These are phyloP conservation scores for Picea mariana DNA, from an alignment of 83 land plant species.

Conservation along the genomic window DNA sequence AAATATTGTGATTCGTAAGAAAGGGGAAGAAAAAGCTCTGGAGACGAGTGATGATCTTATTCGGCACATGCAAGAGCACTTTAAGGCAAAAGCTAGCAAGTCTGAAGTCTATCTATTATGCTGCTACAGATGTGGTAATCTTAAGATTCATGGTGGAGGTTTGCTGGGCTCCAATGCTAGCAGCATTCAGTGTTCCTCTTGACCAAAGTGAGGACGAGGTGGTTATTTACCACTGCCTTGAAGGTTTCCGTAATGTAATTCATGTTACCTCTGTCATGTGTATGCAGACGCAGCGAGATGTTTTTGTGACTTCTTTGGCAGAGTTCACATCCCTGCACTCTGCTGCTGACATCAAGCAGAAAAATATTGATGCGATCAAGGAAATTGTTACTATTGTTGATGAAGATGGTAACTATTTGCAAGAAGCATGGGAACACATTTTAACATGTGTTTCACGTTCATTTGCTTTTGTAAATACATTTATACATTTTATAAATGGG, in stretches of 20 bases:
- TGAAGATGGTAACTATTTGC: slow-evolving; percentile 93
- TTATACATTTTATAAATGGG: too few species aligned
- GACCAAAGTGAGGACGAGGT: slow-evolving; percentile 88
- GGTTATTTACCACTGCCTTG: slow-evolving; percentile 73
- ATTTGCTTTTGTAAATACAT: too few species aligned
- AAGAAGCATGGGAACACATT: slow-evolving; percentile 97
- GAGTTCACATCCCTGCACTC: slow-evolving; percentile 94
- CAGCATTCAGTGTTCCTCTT: slow-evolving; percentile 94
- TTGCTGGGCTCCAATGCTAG: slow-evolving; percentile 98
- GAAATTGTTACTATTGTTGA: slow-evolving; percentile 89
- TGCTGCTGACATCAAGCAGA: slow-evolving; percentile 97
- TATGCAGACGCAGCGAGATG: slow-evolving; percentile 96
- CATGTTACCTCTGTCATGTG: slow-evolving; percentile 92
- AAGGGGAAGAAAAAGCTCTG: slow-evolving; percentile 50
- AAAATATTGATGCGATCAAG: slow-evolving; percentile 97
- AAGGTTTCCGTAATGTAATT: slow-evolving; percentile 88
- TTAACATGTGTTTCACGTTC: too few species aligned
- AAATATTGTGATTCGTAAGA: slow-evolving; percentile 12
- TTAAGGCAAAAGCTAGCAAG: slow-evolving; percentile 16
- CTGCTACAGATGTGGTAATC: slow-evolving; percentile 81
- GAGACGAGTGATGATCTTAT: slow-evolving; percentile 91
- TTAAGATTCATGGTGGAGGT: slow-evolving; percentile 91
- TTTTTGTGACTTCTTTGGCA: slow-evolving; percentile 91
- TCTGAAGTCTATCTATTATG: slow-evolving; percentile 74
- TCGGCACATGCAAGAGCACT: slow-evolving; percentile 89